Evolutionary conservation across 169 alveolate genomes (phyloP).

Genomic region (Blepharisma undulans): DNA sequence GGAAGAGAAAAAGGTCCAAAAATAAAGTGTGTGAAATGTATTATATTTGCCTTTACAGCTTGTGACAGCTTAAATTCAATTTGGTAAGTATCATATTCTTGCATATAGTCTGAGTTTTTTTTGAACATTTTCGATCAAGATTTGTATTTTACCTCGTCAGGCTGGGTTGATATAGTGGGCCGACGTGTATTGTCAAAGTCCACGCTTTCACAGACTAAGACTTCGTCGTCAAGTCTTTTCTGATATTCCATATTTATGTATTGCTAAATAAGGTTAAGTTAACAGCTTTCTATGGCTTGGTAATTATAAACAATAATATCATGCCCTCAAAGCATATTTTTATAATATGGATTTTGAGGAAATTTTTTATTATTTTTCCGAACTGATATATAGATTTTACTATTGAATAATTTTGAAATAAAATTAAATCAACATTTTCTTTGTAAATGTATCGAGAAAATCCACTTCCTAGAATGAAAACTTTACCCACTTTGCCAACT

Average conservation of each 20-base stretch:
- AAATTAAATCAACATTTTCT: neutral
- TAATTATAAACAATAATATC: too few relatives aligned
- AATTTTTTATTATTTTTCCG: too few relatives aligned
- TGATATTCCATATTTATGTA: neutral
- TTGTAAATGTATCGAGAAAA: neutral
- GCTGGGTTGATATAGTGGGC: neutral
- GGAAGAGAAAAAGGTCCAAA: constrained; percentile 25
- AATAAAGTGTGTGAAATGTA: neutral
- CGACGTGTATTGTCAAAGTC: neutral
- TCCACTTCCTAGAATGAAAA: neutral
- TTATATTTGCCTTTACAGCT: neutral
- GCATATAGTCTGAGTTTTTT: neutral
- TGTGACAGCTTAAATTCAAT: neutral
- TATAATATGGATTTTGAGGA: neutral
- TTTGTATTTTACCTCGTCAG: neutral
- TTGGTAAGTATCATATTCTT: constrained; percentile 7
- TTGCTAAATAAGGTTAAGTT: neutral
- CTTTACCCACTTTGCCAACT: neutral
- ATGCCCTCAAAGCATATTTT: too few relatives aligned
- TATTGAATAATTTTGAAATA: too few relatives aligned
- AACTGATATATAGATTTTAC: too few relatives aligned
- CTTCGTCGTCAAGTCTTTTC: neutral
- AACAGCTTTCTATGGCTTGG: neutral
- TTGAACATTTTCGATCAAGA: neutral
- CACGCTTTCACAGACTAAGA: neutral